A percentile compares a stretch with the other conserved stretches of the same genome.
phyloP scores from a whole-genome alignment of 139 green algal species.

The Pycnococcus provasolii region DNA sequence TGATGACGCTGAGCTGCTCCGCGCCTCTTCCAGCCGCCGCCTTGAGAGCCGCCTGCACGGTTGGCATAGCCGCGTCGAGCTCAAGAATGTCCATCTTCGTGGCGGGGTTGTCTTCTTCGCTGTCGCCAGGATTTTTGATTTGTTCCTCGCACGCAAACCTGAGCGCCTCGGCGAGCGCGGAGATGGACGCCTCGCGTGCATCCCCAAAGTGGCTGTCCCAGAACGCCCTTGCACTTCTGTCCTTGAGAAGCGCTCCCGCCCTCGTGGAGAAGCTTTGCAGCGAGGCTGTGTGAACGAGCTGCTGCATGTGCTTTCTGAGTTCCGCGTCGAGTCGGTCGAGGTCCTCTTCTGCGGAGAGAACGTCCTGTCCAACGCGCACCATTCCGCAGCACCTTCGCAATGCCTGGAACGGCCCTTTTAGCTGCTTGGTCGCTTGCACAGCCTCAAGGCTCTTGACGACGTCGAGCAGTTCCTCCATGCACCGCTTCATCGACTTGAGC shows the following conservation, averaged over 20 bases:
- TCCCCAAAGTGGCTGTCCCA: conserved; percentile 3
- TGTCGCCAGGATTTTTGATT: too few species aligned
- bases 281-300: background rate
- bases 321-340: background rate
- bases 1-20: background rate
- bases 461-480: conserved; percentile 1
- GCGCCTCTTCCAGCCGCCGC: background rate
- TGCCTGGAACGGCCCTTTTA: background rate
- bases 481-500: background rate
- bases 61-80: background rate
- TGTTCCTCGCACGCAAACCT: background rate
- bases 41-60: background rate
- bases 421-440: background rate
- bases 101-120: too few species aligned
- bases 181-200: background rate
- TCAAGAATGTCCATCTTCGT: background rate
- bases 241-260: background rate
- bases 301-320: background rate
- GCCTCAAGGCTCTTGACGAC: background rate
- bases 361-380: background rate
- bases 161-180: background rate
- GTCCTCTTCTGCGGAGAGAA: background rate
- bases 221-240: background rate
- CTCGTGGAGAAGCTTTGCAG: background rate
- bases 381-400: background rate